Evolutionary conservation across 768 basidiomycete species (phyloP), one percentile per base, ranked within the genome.

Genomic region (Mycena rebaudengoi): DNA sequence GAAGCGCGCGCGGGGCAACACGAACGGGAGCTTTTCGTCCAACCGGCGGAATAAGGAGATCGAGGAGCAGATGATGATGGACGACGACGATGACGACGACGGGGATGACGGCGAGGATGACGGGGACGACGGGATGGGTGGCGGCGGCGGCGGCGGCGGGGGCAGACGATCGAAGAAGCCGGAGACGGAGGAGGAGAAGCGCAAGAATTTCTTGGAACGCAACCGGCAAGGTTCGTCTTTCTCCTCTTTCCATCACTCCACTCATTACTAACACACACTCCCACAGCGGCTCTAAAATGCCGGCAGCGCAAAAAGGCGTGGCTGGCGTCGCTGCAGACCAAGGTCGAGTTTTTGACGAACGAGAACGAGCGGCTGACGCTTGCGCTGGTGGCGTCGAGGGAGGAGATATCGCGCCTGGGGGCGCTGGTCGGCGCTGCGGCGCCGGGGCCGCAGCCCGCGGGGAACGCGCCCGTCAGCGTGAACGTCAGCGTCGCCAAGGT

Each of bases 271-370:
- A 23, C 25, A 1, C 16, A 11, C 14, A 39, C 5, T 2, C 11
- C n/a, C 23, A 1, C 69, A 98, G 97, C 98, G 64, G 98, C 98
- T 7, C 88, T 99, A 69, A 99, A 99, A 80, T 99, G 98, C 78
- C 95, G 98, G 33, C 98, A 99, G 74, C 92, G 98, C 61, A 99
- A 99, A 80, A 99, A 99, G 77, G 95, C 95, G 5, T 99, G 98
- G 98, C 86, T 99, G 14, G 85, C 89, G 28, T 90, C 93, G 65
- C 83, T 99, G 18, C 98, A 99, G 76, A 88, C 91, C 39, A 96
- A 96, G 72, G 95, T 97, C 77, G 98, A 99, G 74, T 92, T 83
- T 69, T 86, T 99, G 39, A 82, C 85, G n/a, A 88, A 91, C 67
- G 98, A 99, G 79, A 99, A 99, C 78, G 97, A 99, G 75, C 89